phyloP scores from a whole-genome alignment of 345 rosid species.

The Triadica sebifera region DNA sequence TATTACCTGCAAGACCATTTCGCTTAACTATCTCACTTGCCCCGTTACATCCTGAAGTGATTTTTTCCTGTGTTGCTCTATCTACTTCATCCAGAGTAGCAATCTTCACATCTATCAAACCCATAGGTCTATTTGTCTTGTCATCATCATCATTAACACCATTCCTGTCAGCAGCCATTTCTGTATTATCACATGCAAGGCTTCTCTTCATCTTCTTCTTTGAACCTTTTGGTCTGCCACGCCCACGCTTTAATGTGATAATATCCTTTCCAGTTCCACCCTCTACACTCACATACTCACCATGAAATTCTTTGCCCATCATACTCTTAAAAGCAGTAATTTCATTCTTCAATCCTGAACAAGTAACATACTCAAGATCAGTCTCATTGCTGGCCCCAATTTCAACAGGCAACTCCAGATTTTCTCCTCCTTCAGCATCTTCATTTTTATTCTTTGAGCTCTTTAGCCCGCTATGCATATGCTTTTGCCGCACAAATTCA shows the following conservation, averaged over 20 bases:
- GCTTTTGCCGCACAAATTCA: not conserved
- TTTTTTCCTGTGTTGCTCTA: not conserved
- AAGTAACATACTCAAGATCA: not conserved
- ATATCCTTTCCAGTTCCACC: not conserved
- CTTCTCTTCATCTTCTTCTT: slow-evolving; percentile 13
- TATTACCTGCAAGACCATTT: slow-evolving; percentile 17
- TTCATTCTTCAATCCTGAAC: not conserved
- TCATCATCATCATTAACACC: not conserved
- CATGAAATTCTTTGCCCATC: not conserved
- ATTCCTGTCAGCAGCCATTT: not conserved
- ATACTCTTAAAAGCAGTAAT: not conserved
- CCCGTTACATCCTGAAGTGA: not conserved
- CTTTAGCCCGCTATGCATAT: not conserved
- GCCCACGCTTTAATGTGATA: slow-evolving; percentile 2
- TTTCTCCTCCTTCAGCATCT: slow-evolving; percentile 1
- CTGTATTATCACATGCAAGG: slow-evolving; percentile 6
- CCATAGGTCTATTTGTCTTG: not conserved
- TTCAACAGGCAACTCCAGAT: not conserved
- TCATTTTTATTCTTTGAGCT: not conserved
- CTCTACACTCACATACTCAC: not conserved
- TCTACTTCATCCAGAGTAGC: not conserved
- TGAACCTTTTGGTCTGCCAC: slow-evolving; percentile 30
- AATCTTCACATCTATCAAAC: not conserved
- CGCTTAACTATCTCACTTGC: slow-evolving; percentile 14
- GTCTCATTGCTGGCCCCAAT: not conserved